Conservation (phyloP, 257 asterid species). For the Petunia secreta region DNA sequence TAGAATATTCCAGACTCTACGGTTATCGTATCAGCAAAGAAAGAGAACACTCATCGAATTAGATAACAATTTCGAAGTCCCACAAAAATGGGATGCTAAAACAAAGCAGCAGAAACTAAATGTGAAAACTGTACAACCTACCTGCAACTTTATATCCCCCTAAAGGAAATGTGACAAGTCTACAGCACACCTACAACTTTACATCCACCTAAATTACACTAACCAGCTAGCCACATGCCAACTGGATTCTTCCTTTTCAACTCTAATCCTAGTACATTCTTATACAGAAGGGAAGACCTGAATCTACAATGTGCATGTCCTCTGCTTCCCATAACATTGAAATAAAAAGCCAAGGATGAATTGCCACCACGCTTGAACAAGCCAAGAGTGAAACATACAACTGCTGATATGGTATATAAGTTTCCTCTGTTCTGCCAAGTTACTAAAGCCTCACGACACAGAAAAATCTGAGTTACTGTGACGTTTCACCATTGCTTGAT, state of each 20-base stretch:
- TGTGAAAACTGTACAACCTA: not conserved
- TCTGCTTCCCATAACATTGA: not conserved
- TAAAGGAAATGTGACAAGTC: not conserved
- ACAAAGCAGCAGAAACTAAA: conserved; percentile 17
- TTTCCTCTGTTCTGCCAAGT: not conserved
- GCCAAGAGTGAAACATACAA: conserved; percentile 36
- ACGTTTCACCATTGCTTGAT: conserved; percentile 36
- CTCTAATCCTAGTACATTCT: not conserved
- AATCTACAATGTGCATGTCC: not conserved
- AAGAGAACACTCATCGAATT: not conserved
- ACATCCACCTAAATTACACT: conserved; percentile 12
- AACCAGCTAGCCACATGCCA: conserved; percentile 1
- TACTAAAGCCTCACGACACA: conserved; percentile 32
- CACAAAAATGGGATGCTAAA: not conserved
- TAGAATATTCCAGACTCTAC: not conserved
- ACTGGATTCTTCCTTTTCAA: conserved; percentile 20
- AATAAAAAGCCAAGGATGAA: conserved; percentile 82
- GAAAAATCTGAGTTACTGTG: conserved; percentile 37
- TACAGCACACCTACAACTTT: conserved; percentile 13
- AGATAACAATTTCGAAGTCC: not conserved
- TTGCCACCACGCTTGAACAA: conserved; percentile 60
- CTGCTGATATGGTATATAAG: not conserved
- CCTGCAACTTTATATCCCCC: conserved; percentile 1
- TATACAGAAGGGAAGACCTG: conserved; percentile 19
- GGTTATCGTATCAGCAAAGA: not conserved